Evolutionary conservation across 257 asterid genomes (phyloP).

Genomic region (Nicotiana knightiana): DNA sequence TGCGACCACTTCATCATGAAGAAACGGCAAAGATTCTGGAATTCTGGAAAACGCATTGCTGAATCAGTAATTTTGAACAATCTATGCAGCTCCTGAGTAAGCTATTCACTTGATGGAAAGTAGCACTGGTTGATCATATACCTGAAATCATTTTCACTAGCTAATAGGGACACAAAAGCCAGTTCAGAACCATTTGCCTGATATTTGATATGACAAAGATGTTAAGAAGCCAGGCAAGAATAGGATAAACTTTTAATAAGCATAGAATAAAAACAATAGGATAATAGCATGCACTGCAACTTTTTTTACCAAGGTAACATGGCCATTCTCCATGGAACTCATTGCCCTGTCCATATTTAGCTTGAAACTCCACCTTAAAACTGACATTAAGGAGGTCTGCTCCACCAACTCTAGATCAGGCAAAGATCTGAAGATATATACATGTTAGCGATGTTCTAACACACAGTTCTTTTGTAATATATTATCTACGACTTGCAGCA

Average conservation of each 20-base stretch:
- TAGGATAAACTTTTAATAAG: not conserved
- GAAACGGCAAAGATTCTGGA: conserved; percentile 72
- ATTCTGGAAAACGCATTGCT: conserved; percentile 37
- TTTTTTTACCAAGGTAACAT: conserved; percentile 55
- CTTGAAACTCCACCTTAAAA: conserved; percentile 75
- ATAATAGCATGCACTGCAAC: not conserved
- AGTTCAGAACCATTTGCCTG: conserved; percentile 79
- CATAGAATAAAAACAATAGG: not conserved
- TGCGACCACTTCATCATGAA: conserved; percentile 87
- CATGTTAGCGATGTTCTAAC: conserved; percentile 2
- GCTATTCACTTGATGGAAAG: conserved; percentile 16
- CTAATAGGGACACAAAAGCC: conserved; percentile 64
- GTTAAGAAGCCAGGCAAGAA: not conserved
- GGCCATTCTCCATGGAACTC: conserved; percentile 55
- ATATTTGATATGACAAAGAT: not conserved
- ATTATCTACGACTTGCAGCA: not conserved
- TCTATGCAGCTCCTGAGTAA: conserved; percentile 15
- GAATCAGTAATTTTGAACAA: conserved; percentile 5
- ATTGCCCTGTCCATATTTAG: conserved; percentile 66
- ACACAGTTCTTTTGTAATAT: not conserved
- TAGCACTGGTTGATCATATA: conserved; percentile 21
- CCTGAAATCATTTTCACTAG: conserved; percentile 72
- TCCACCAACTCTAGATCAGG: conserved; percentile 73
- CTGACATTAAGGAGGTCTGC: conserved; percentile 51
- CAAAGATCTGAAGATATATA: conserved; percentile 60